Percentiles rank a stretch among this genome's conserved stretches.
Conservation (phyloP, 805 yeast genomes). For the Metschnikowia koreensis region DNA sequence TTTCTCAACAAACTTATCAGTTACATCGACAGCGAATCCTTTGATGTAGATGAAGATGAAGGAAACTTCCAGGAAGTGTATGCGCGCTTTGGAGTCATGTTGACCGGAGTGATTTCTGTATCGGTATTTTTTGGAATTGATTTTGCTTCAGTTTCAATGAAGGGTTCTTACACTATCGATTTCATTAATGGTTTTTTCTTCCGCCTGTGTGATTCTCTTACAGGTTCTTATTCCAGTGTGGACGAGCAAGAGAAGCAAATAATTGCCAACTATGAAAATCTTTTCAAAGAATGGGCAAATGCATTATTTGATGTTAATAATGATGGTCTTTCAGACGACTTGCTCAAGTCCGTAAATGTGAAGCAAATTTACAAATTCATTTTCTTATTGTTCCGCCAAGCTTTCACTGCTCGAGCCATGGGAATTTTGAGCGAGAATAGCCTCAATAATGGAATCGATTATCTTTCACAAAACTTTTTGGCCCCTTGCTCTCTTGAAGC, state of each 20-base stretch:
- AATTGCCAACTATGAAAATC: conserved; percentile 31
- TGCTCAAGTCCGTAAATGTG: conserved; percentile 63
- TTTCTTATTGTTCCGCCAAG: conserved; percentile 73
- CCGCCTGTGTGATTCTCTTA: conserved; percentile 31
- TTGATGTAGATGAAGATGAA: conserved; percentile 48
- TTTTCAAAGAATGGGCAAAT: conserved; percentile 66
- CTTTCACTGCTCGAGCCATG: conserved; percentile 56
- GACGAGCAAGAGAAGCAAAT: conserved; percentile 31
- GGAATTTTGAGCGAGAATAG: conserved; percentile 57
- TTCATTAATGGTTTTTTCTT: conserved; percentile 34
- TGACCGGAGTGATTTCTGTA: conserved; percentile 34
- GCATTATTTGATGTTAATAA: conserved; percentile 67
- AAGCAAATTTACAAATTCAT: conserved; percentile 67
- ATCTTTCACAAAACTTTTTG: conserved; percentile 78
- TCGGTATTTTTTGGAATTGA: conserved; percentile 27
- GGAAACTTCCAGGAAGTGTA: conserved; percentile 63
- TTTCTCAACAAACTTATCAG: conserved; percentile 24
- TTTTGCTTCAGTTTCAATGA: conserved; percentile 22
- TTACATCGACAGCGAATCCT: conserved; percentile 18
- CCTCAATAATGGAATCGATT: conserved; percentile 77
- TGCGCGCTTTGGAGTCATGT: conserved; percentile 63
- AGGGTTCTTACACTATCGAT: conserved; percentile 31
- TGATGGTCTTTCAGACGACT: conserved; percentile 81
- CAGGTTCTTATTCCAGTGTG: conserved; percentile 17
- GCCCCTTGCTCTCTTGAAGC: conserved; percentile 48